Conservation (phyloP, 148 eudicot genomes). For the Nepenthes mirabilis region DNA sequence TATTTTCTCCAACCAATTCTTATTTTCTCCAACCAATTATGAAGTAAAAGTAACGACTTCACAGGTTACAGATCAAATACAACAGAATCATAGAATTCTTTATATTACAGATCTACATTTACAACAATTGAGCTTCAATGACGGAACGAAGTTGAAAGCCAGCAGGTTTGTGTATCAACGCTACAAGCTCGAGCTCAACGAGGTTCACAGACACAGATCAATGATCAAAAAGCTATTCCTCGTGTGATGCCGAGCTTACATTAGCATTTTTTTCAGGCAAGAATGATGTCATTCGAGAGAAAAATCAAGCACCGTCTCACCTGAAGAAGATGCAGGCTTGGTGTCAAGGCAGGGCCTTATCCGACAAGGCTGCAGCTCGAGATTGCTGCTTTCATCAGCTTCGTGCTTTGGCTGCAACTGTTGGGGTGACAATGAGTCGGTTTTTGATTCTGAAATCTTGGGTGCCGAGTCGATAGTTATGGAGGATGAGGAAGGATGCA, state of each 20-base stretch:
- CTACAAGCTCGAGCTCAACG: too few relatives aligned
- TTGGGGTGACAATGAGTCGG: slow-evolving; percentile 9
- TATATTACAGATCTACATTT: background rate
- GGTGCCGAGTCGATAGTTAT: slow-evolving; percentile 10
- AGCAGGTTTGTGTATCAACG: too few relatives aligned
- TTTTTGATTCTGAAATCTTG: slow-evolving; percentile 16
- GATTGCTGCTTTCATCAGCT: slow-evolving; percentile 9
- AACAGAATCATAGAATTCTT: too few relatives aligned
- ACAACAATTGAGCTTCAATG: background rate
- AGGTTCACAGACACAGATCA: too few relatives aligned
- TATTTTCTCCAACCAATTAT: too few relatives aligned
- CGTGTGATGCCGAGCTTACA: background rate
- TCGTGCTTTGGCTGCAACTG: slow-evolving; percentile 11
- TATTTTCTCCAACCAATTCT: too few relatives aligned
- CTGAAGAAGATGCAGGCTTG: slow-evolving; percentile 9
- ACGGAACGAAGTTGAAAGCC: background rate
- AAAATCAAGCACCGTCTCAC: background rate
- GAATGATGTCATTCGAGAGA: background rate
- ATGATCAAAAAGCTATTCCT: too few relatives aligned
- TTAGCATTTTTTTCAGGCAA: background rate
- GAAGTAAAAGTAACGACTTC: too few relatives aligned
- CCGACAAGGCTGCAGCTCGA: slow-evolving; percentile 12
- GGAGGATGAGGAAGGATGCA: slow-evolving; percentile 10
- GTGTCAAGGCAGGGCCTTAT: slow-evolving; percentile 13
- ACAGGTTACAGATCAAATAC: too few relatives aligned